These are phyloP conservation scores for Geotrichum fermentans DNA, from an alignment of 1,139 yeast genomes.

Conservation along the genomic window DNA sequence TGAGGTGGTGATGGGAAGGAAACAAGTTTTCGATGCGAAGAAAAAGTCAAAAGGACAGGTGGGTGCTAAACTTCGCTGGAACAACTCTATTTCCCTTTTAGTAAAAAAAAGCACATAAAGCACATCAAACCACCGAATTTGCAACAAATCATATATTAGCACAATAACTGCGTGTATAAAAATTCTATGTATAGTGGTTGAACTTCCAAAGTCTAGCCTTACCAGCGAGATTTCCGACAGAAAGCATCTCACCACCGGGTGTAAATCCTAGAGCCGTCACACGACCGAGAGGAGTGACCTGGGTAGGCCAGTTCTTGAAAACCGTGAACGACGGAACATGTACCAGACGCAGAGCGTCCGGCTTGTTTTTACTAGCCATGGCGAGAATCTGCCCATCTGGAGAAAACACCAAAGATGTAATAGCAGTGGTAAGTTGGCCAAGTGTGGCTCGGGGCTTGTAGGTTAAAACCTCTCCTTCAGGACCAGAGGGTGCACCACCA, in stretches of 20 bases:
- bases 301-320: constrained; percentile 94
- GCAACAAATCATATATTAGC: constrained; percentile 2
- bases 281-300: constrained; percentile 90
- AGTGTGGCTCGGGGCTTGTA: constrained; percentile 47
- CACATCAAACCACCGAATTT: neutral
- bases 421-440: constrained; percentile 77
- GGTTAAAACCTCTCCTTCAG: constrained; percentile 27
- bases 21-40: neutral
- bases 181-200: constrained; percentile 54
- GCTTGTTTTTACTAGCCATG: constrained; percentile 78
- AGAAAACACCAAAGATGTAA: constrained; percentile 68
- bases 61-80: neutral
- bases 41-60: constrained; percentile 17
- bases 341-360: constrained; percentile 80
- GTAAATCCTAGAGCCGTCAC: constrained; percentile 82
- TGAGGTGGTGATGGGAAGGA: constrained; percentile 5
- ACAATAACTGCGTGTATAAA: no score
- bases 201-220: constrained; percentile 85
- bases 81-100: neutral
- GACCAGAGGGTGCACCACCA: constrained; percentile 19
- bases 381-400: constrained; percentile 87
- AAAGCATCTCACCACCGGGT: constrained; percentile 76
- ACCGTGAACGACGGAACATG: constrained; percentile 87
- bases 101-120: neutral
- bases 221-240: constrained; percentile 88